These are phyloP conservation scores for Cymbidium sinense DNA, from an alignment of 106 monocot species.

Conservation along the genomic window DNA sequence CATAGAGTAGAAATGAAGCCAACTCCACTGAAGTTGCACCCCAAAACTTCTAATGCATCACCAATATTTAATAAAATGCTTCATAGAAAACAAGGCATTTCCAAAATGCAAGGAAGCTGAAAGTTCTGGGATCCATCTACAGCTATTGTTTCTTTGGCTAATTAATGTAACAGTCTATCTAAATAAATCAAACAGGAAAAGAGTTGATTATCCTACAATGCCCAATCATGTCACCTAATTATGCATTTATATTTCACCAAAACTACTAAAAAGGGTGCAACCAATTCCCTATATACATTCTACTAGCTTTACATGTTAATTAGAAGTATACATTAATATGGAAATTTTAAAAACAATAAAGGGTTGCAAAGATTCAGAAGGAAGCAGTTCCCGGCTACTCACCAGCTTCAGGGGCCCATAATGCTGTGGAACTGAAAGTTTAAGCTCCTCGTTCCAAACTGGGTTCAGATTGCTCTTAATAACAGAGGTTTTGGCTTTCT, in stretches of 20 bases:
- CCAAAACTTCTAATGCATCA: background rate
- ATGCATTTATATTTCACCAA: background rate
- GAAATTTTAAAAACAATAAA: background rate
- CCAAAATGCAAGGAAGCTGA: background rate
- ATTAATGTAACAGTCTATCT: background rate
- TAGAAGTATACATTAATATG: background rate
- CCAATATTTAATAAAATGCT: background rate
- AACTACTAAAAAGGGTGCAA: background rate
- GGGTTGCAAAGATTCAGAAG: background rate
- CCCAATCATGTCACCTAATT: background rate
- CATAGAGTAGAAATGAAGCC: too few species aligned
- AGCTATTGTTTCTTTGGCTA: background rate
- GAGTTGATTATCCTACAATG: background rate
- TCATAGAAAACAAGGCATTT: background rate
- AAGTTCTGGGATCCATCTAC: background rate
- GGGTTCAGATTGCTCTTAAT: constrained; percentile 81
- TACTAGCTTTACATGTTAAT: background rate
- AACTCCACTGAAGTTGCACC: too few species aligned
- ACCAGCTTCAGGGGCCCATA: constrained; percentile 82
- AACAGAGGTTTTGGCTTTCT: constrained; percentile 68
- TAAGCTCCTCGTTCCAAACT: constrained; percentile 84
- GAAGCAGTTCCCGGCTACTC: constrained; percentile 5
- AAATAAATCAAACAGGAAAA: background rate
- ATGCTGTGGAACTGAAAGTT: constrained; percentile 62
- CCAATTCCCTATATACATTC: constrained; percentile 1